Conservation (phyloP, 768 basidiomycete genomes). For the Phlebiopsis flavidoalba region DNA sequence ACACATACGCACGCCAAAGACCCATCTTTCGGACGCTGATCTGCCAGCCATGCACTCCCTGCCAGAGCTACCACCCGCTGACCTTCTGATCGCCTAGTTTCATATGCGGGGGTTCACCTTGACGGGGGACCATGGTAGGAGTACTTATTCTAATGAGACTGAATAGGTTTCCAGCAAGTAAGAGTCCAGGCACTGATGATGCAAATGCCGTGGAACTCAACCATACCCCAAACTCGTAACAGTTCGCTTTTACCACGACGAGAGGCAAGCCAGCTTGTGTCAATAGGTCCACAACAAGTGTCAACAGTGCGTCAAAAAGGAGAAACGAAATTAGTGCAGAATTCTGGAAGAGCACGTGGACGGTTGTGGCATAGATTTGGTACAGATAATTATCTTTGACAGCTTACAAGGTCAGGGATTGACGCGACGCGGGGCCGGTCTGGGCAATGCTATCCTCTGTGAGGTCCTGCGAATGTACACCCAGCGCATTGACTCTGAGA, state of each 20-base stretch:
- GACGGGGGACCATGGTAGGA: slow-evolving; percentile 74
- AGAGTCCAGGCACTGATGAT: too few species aligned
- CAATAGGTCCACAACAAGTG: slow-evolving; percentile 60
- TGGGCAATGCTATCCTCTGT: background rate
- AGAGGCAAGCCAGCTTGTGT: slow-evolving; percentile 61
- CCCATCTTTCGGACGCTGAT: slow-evolving; percentile 82
- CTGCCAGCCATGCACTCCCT: slow-evolving; percentile 92
- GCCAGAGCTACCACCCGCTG: slow-evolving; percentile 93
- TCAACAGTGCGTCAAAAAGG: slow-evolving; percentile 80
- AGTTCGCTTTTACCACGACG: slow-evolving; percentile 85
- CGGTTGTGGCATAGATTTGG: slow-evolving; percentile 52
- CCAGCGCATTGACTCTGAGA: slow-evolving; percentile 51
- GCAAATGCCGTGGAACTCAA: slow-evolving; percentile 33
- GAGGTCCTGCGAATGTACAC: slow-evolving; percentile 25
- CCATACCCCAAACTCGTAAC: slow-evolving; percentile 99
- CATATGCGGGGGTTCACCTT: slow-evolving; percentile 72
- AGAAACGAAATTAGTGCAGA: slow-evolving; percentile 64
- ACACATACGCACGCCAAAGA: slow-evolving; percentile 66
- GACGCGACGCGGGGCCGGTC: slow-evolving; percentile 29
- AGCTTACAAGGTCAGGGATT: slow-evolving; percentile 44
- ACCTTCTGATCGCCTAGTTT: slow-evolving; percentile 37
- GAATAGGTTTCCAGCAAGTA: too few species aligned
- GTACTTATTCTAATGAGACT: slow-evolving; percentile 73
- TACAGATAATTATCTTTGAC: slow-evolving; percentile 90
- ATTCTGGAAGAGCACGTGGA: slow-evolving; percentile 80